Percentiles rank a stretch among this genome's conserved stretches.
phyloP scores from a whole-genome alignment of 1,139 yeast species.

The Taphrina populina region DNA sequence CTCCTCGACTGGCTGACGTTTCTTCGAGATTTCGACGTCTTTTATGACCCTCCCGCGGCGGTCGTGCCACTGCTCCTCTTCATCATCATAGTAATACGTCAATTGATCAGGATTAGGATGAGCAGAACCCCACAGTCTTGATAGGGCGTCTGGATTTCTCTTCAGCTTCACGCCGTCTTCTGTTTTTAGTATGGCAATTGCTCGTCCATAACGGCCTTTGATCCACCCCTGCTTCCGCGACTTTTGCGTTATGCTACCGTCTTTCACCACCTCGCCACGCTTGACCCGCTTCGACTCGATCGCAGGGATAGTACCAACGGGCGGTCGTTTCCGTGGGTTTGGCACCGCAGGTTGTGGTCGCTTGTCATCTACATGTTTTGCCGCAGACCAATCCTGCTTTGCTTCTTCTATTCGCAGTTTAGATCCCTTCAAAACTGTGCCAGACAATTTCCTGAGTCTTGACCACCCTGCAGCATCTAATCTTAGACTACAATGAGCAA shows the following conservation, averaged over 20 bases:
- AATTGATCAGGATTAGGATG: slow-evolving; percentile 11
- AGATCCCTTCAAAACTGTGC: slow-evolving; percentile 23
- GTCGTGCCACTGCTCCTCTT: slow-evolving; percentile 30
- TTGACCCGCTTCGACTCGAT: slow-evolving; percentile 11
- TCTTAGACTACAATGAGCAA: slow-evolving; percentile 17
- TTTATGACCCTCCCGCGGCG: slow-evolving; percentile 24
- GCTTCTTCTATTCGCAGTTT: slow-evolving; percentile 30
- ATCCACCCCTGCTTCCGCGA: slow-evolving; percentile 29
- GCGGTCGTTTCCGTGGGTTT: slow-evolving; percentile 18
- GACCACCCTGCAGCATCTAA: slow-evolving; percentile 5
- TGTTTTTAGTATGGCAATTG: slow-evolving; percentile 10
- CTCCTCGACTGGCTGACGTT: slow-evolving; percentile 9
- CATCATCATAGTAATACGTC: slow-evolving; percentile 26
- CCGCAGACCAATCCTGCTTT: slow-evolving; percentile 9
- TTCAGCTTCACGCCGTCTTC: slow-evolving; percentile 3
- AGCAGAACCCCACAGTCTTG: slow-evolving; percentile 21
- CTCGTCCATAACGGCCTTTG: slow-evolving; percentile 28
- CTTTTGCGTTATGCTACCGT: slow-evolving; percentile 21
- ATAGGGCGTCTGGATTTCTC: slow-evolving; percentile 17
- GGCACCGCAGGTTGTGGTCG: slow-evolving; percentile 14
- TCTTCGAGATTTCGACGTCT: slow-evolving; percentile 15
- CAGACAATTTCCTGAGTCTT: slow-evolving; percentile 22
- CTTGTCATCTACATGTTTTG: neutral
- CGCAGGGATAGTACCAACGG: slow-evolving; percentile 6
- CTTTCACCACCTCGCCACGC: slow-evolving; percentile 15